Evolutionary conservation across 2,329 filamentous ascomycete genomes (phyloP).

Genomic region (Drechslerella dactyloides): DNA sequence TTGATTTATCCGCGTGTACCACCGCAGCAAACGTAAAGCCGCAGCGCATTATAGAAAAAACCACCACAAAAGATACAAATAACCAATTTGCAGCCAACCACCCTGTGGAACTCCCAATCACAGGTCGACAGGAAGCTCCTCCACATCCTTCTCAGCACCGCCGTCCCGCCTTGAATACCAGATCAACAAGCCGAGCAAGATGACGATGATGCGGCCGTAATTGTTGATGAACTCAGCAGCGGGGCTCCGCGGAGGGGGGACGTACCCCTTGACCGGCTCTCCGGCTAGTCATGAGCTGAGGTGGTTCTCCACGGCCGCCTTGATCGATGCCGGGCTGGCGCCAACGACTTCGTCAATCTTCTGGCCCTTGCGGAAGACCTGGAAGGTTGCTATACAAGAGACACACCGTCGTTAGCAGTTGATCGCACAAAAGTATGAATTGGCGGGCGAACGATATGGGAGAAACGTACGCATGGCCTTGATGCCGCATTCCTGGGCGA

Average conservation of each 20-base stretch:
- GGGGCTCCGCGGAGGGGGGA: constrained; percentile 11
- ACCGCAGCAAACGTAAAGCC: too few relatives aligned
- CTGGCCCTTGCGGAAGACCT: constrained; percentile 79
- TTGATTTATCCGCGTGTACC: too few relatives aligned
- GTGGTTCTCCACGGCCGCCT: constrained; percentile 55
- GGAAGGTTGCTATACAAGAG: constrained; percentile 62
- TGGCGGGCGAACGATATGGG: neutral
- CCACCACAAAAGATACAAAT: constrained; percentile 3
- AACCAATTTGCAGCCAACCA: constrained; percentile 1
- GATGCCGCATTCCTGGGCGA: constrained; percentile 78
- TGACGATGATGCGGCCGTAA: constrained; percentile 38
- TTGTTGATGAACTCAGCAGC: constrained; percentile 33
- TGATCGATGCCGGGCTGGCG: constrained; percentile 75
- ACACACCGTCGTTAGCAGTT: neutral
- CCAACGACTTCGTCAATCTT: constrained; percentile 77
- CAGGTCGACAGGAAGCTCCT: constrained; percentile 24
- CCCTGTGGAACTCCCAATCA: neutral
- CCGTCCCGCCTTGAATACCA: constrained; percentile 44
- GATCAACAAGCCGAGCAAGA: constrained; percentile 31
- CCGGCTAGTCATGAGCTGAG: constrained; percentile 39
- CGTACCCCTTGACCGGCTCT: constrained; percentile 19
- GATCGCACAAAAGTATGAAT: neutral
- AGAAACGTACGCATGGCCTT: constrained; percentile 83
- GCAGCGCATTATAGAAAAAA: too few relatives aligned
- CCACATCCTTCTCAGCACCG: neutral